Conservation (phyloP, 2,329 filamentous ascomycete genomes). For the Thielaviopsis punctulata region DNA sequence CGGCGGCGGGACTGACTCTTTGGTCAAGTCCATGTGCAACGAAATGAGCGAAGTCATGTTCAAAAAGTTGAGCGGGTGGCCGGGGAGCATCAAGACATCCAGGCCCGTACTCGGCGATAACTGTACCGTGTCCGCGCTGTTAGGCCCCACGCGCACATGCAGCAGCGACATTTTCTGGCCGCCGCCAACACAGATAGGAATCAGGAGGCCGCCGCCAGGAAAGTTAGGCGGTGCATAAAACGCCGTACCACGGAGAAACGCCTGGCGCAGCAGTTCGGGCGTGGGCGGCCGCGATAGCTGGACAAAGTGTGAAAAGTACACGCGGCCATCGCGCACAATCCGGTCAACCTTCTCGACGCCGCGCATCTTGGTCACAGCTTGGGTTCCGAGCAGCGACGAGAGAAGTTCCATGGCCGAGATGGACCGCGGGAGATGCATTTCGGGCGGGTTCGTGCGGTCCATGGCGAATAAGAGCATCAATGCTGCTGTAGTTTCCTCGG, state of each 20-base stretch:
- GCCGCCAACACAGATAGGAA: slow-evolving; percentile 4
- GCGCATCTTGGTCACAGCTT: not conserved
- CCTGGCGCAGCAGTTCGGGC: slow-evolving; percentile 1
- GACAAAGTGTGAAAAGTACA: slow-evolving; percentile 10
- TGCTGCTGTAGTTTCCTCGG: slow-evolving; percentile 5
- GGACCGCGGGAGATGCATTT: slow-evolving; percentile 1
- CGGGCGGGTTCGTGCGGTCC: slow-evolving; percentile 2
- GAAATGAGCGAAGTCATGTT: not conserved
- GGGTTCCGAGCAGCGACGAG: not conserved
- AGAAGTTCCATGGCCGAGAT: not conserved
- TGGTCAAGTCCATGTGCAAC: slow-evolving; percentile 5
- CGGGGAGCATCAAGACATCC: not conserved
- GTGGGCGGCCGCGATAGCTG: not conserved
- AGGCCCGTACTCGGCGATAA: not conserved
- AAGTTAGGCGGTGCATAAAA: slow-evolving; percentile 2
- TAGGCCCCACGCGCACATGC: not conserved
- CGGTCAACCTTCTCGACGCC: not conserved
- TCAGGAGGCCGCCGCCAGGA: slow-evolving; percentile 5
- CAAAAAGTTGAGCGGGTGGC: not conserved
- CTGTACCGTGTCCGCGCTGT: not conserved
- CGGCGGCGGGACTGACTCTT: not conserved
- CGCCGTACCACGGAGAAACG: slow-evolving; percentile 3
- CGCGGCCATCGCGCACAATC: not conserved
- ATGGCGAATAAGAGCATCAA: slow-evolving; percentile 4
- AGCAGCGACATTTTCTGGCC: slow-evolving; percentile 3